Evolutionary conservation across 2,329 filamentous ascomycete genomes (phyloP), one percentile per base, ranked within the genome.

Genomic region (Apiospora saccharicola): DNA sequence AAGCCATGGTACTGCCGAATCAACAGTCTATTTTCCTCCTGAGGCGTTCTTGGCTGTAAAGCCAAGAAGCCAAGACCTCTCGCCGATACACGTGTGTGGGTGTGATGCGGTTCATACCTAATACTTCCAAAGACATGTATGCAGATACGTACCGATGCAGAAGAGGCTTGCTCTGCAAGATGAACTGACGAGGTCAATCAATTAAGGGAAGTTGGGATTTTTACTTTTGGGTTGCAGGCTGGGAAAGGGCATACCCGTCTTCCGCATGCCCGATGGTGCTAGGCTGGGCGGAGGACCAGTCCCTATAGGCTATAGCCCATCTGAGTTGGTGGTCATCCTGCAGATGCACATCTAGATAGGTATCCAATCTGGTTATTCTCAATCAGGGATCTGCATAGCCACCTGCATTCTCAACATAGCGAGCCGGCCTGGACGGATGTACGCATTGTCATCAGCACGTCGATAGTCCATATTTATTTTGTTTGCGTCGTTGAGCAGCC

Each of bases 281-380:
- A 41, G 34, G 57, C 34, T n/a, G 5, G 57, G 19, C 57, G 34
- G n/a, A 34, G 57, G 57, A 64, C n/a, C 34, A 13, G 34, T 41
- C 22, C 34, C 34, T 64, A 64, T 41, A 64, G 57, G 34, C 30
- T 64, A 64, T 64, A 41, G 57, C 34, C 30, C 57, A 64, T 64
- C 57, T n/a, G 57, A 19, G 19, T n/a, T 64, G 57, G 57, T 64
- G 57, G 57, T 64, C 57, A 64, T 64, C 57, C 22, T 64, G 57
- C 57, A 64, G 57, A 64, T 64, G 57, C 57, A 37, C 41, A 64
- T 64, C 57, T 64, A 64, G 57, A 64, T 64, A 41, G 37, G 30
- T 22, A n/a, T n/a, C 57, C 57, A 64, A 41, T 64, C 57, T 64
- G 8, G 30, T 37, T 61, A 37, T 61, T 41, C 10, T n/a, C 57